A percentile compares a stretch with the other conserved stretches of the same genome.
These are phyloP conservation scores for Pseudomassariella vexata DNA, from an alignment of 2,329 filamentous ascomycete species.

Conservation along the genomic window DNA sequence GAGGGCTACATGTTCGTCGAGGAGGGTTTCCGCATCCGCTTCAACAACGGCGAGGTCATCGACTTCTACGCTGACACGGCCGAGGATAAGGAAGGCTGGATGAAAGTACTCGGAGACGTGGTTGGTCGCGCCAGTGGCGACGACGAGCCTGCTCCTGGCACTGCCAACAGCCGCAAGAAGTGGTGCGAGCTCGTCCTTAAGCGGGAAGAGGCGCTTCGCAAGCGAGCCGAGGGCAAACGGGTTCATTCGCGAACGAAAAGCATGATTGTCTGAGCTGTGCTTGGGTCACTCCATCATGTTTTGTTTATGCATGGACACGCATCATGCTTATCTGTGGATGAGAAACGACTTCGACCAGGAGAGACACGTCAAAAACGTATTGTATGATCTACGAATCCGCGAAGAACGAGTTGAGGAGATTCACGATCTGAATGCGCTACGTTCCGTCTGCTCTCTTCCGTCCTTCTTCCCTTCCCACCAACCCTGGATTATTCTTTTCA, in stretches of 20 bases:
- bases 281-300: too few relatives aligned
- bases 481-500: too few relatives aligned
- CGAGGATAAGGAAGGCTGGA: conserved; percentile 88
- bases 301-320: too few relatives aligned
- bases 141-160: conserved; percentile 44
- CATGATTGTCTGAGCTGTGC: conserved; percentile 38
- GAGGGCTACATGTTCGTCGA: conserved; percentile 99
- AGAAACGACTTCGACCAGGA: too few relatives aligned
- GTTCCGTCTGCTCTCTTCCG: too few relatives aligned
- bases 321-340: background rate
- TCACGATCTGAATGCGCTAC: too few relatives aligned
- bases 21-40: conserved; percentile 96
- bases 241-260: conserved; percentile 55
- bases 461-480: too few relatives aligned
- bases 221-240: conserved; percentile 44
- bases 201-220: conserved; percentile 54
- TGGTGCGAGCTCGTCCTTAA: conserved; percentile 66
- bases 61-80: conserved; percentile 95
- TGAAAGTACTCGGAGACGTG: conserved; percentile 76
- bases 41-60: conserved; percentile 96
- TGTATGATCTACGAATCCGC: too few relatives aligned
- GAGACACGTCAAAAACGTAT: too few relatives aligned
- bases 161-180: conserved; percentile 41
- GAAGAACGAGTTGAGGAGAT: too few relatives aligned
- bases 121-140: conserved; percentile 50